phyloP scores from a whole-genome alignment of 2,329 filamentous ascomycete species.

The Botryotinia narcissicola region DNA sequence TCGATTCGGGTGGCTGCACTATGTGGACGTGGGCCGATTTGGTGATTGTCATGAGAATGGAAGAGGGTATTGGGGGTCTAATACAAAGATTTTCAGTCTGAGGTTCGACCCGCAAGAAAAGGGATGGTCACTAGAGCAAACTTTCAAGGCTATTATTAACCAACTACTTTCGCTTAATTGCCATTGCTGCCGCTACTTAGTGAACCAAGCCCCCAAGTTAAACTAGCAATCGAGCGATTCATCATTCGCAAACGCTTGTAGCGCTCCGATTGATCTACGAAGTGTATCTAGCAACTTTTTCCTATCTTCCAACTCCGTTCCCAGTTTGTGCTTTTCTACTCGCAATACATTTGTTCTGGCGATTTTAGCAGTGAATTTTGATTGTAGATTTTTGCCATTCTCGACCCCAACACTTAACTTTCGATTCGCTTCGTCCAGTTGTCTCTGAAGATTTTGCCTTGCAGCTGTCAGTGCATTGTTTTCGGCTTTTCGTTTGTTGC shows the following conservation, averaged over 20 bases:
- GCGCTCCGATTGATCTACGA: background rate
- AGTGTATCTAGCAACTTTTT: background rate
- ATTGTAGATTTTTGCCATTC: background rate
- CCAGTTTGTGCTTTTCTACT: background rate
- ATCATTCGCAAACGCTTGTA: background rate
- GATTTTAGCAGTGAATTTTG: background rate
- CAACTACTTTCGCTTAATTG: background rate
- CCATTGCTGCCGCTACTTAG: background rate
- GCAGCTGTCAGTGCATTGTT: background rate
- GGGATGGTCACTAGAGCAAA: background rate
- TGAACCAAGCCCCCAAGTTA: background rate
- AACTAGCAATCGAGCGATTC: background rate
- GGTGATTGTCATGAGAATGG: background rate
- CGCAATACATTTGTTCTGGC: background rate
- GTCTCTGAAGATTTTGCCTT: background rate
- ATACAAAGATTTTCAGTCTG: too few species aligned
- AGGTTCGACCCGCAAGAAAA: background rate
- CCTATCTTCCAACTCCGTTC: background rate
- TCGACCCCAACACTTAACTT: background rate
- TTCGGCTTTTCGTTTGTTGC: accelerated
- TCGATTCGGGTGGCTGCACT: background rate
- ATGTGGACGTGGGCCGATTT: background rate
- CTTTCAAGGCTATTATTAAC: background rate
- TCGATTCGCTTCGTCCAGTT: background rate
- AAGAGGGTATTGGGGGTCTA: background rate